Base-by-base conservation (phyloP, 2,329 filamentous ascomycete genomes). In the Colletotrichum shisoi region DNA sequence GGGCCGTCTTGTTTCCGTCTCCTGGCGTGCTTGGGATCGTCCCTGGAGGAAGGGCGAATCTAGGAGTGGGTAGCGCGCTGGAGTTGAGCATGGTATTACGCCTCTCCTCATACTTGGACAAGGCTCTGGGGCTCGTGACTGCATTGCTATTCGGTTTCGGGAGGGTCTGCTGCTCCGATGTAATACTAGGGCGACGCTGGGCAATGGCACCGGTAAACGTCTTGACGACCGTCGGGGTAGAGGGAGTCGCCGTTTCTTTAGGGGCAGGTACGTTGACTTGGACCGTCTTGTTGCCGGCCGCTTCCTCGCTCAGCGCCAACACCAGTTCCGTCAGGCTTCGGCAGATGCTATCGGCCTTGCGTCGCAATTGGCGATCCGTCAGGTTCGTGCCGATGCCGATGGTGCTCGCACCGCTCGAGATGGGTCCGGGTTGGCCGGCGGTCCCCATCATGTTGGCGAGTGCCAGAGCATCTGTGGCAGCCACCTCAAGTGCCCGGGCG, bases 281-380 rank as follows among this genome's bases (percentile, higher is more conserved):
- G 12, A 67, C 69, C 37, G 74, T 71, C 69, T 80, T 81, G 19
- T 71, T 69, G 58, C 79, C 78, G 2, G 76, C 74, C 3, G 75
- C 76, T 46, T 87, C 86, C 70, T 92, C 91, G 37, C 89, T 89
- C 61, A 99, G 81, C 0, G 93, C 91, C 63, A 99, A 86, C 75
- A 93, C 97, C 7, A 99, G 83, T 77, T 99, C 95, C 0, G 94
- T 98, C 71, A 99, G 80, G 74, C 91, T 95, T 61, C 94, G 90
- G 76, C 95, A 98, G 75, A 99, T 88, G 74, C 91, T 93, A 75
- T 99, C 94, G 34, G 93, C 92, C 78, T 97, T 97, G 69, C 94
- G 88, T 56, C 93, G 88, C 17, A 97, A 83, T 75, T 96, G 92
- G 57, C 95, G 88, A 75, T 99, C 94, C 1, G 91, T 89, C 12